Base-by-base conservation (phyloP, 202 grass and related monocot genomes). In the Cymbopogon flexuosus region DNA sequence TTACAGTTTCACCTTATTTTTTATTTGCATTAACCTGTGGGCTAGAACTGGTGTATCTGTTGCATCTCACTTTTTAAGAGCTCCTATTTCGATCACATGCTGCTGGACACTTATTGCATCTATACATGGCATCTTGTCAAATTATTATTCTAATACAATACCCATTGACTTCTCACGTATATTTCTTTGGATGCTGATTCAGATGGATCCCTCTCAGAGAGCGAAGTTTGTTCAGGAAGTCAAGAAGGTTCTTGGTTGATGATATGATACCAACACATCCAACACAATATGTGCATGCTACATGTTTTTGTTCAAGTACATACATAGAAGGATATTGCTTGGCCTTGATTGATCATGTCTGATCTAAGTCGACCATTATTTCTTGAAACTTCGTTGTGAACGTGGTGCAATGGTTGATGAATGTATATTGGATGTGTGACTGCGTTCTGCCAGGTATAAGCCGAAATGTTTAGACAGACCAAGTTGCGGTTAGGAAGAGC, bases 191-290 rank as follows among this genome's bases (percentile, higher is more conserved):
- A 72, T 41, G 61, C 83, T 73, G 43, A 4, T 86, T 36, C 84
- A 94, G 92, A 91, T 94, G 86, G 89, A 94, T 64, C 75, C 89
- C 37, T 94, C 92, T 54, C 75, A 33, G 37, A 94, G 89, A 89
- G 81, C 73, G 14, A 79, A 80, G 40, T 45, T 94, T 46, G 82
- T 85, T 39, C 86, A 81, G 57, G 89, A 91, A 82, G 45, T 94
- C 18, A 94, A 60, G 80, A 81, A 91, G 42, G 83, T 85, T 24
- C 68, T 94, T 52, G 77, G 49, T 71, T 87, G 60, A 87, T 76
- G 12, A 75, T 40, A 77, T 67, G 37, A 73, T 83, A 72, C n/a
- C 14, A 37, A 69, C 72, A 57, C 73, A 77, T 82, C 79, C 72
- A 71, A 39, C n/a, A 42, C 39, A 37, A 56, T 13, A 68, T 79